Percentiles rank a stretch among this genome's conserved stretches.
phyloP scores from a whole-genome alignment of 108 stramenopile genomes.

The Chaetoceros tenuissimus region DNA sequence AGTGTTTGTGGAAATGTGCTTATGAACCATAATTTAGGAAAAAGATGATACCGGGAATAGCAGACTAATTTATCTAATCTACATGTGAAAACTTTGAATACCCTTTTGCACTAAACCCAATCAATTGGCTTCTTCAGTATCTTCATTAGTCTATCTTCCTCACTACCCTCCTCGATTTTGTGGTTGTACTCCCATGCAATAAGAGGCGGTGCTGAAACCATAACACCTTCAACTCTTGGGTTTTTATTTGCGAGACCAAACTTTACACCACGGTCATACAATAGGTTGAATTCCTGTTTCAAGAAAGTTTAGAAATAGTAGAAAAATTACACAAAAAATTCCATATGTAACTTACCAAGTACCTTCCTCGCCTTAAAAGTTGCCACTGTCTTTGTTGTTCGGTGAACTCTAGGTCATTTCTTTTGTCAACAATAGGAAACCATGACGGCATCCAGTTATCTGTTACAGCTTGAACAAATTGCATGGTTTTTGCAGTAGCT shows the following conservation, averaged over 20 bases:
- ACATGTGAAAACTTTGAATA: too few species aligned
- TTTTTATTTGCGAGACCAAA: slow-evolving; percentile 82
- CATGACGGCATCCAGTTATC: slow-evolving; percentile 87
- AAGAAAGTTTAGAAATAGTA: too few species aligned
- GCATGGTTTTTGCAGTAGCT: slow-evolving; percentile 23
- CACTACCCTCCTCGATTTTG: slow-evolving; percentile 48
- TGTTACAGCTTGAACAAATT: slow-evolving; percentile 73
- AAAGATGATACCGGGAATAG: too few species aligned
- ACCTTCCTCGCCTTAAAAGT: slow-evolving; percentile 34
- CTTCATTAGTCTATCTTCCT: slow-evolving; percentile 58
- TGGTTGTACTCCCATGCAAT: slow-evolving; percentile 86
- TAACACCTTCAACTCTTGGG: slow-evolving; percentile 82
- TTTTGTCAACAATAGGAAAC: slow-evolving; percentile 68
- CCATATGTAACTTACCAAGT: too few species aligned
- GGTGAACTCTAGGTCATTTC: slow-evolving; percentile 31
- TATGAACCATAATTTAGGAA: too few species aligned
- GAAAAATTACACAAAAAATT: too few species aligned
- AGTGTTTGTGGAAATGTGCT: neutral
- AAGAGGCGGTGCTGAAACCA: slow-evolving; percentile 83
- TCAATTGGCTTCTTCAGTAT: slow-evolving; percentile 65
- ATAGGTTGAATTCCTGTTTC: slow-evolving; percentile 81
- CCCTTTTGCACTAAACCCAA: slow-evolving; percentile 71
- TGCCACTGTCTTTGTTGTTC: slow-evolving; percentile 86
- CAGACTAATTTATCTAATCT: too few species aligned
- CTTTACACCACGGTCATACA: slow-evolving; percentile 86